These are phyloP conservation scores for Penicillium argentinense DNA, from an alignment of 495 filamentous ascomycete species.

Conservation along the genomic window DNA sequence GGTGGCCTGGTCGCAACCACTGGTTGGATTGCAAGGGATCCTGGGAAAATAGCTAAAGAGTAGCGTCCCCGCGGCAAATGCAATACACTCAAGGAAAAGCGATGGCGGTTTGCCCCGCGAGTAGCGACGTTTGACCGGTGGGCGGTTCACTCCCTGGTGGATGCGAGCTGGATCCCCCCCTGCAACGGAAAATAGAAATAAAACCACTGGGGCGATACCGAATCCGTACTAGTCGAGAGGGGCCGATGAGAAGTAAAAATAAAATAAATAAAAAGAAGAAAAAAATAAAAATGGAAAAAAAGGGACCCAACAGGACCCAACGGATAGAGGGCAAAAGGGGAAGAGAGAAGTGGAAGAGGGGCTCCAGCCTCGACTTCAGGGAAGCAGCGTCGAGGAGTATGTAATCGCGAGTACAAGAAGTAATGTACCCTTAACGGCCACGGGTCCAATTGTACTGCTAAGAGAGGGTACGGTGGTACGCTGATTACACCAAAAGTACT, in stretches of 20 bases:
- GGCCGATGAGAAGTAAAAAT: not conserved
- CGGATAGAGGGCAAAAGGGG: slow-evolving; percentile 12
- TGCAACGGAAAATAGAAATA: too few species aligned
- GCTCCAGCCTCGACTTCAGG: slow-evolving; percentile 19
- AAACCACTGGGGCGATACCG: slow-evolving; percentile 3
- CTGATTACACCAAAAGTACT: slow-evolving; percentile 26
- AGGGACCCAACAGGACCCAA: slow-evolving; percentile 6
- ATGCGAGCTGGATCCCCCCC: slow-evolving; percentile 1
- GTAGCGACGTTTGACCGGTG: slow-evolving; percentile 1
- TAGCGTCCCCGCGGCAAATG: slow-evolving; percentile 31
- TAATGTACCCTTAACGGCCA: not conserved
- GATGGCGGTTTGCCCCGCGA: slow-evolving; percentile 13
- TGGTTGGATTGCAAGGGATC: slow-evolving; percentile 22
- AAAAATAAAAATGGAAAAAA: slow-evolving; percentile 12
- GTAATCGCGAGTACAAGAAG: not conserved
- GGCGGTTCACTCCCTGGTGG: slow-evolving; percentile 4
- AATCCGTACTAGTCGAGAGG: not conserved
- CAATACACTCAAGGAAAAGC: slow-evolving; percentile 13
- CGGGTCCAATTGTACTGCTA: too few species aligned
- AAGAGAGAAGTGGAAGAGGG: slow-evolving; percentile 17
- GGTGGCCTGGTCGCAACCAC: slow-evolving; percentile 21
- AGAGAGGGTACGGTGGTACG: not conserved
- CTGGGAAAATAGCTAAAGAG: slow-evolving; percentile 25
- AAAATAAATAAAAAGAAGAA: slow-evolving; percentile 8
- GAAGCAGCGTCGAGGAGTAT: slow-evolving; percentile 14